Evolutionary conservation across 345 rosid species (phyloP).

Genomic region (Populus alba): DNA sequence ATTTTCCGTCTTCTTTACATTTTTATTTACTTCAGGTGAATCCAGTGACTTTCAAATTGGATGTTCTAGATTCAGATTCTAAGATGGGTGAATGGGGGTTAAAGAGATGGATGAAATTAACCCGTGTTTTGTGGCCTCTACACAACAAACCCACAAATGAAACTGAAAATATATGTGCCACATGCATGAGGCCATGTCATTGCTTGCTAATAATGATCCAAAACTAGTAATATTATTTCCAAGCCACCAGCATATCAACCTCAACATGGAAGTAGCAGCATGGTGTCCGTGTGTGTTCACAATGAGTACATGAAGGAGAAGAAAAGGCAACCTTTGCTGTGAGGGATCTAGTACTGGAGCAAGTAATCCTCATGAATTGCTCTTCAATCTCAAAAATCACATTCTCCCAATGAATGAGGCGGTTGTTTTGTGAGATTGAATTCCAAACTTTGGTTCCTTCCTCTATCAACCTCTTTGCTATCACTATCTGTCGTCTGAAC

Average conservation of each 20-base stretch:
- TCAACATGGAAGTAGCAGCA: not conserved
- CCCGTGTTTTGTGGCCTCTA: no score
- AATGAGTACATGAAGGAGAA: not conserved
- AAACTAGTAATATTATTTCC: not conserved
- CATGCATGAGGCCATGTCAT: not conserved
- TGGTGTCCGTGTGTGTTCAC: not conserved
- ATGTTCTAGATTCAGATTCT: not conserved
- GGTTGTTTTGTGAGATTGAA: constrained; percentile 59
- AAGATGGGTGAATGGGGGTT: no score
- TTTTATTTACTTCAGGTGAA: no score
- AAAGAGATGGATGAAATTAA: no score
- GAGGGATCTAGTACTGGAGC: constrained; percentile 73
- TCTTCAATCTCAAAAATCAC: constrained; percentile 71
- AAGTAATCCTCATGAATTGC: constrained; percentile 75
- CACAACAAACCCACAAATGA: not conserved
- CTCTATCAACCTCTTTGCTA: constrained; percentile 74
- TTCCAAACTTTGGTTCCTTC: constrained; percentile 91
- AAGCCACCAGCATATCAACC: not conserved
- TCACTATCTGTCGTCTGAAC: constrained; percentile 67
- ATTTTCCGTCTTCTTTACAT: no score
- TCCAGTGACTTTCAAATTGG: not conserved
- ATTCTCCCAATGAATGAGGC: constrained; percentile 69
- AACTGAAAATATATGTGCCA: not conserved
- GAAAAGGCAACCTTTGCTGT: constrained; percentile 54
- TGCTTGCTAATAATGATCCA: not conserved